Percentiles rank a stretch among this genome's conserved stretches.
Conservation (phyloP, 23 red algal species). For the Gracilaria caudata region DNA sequence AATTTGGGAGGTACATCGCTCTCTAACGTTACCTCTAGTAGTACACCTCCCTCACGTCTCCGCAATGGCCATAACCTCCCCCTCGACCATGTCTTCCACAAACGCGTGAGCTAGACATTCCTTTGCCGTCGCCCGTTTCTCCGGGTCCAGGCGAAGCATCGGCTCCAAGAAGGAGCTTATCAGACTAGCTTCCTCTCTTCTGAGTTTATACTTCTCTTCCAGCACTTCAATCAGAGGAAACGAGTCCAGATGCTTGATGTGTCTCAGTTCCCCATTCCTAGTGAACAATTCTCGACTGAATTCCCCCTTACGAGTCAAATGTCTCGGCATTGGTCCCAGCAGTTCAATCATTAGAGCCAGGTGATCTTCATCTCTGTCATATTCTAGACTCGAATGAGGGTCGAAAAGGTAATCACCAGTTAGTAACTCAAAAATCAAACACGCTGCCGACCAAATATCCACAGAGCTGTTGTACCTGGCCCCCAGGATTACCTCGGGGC, state of each 20-base stretch:
- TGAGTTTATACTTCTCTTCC: slow-evolving; percentile 82
- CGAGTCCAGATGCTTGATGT: slow-evolving; percentile 70
- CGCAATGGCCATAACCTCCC: not conserved
- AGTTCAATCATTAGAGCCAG: slow-evolving; percentile 93
- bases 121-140: slow-evolving; percentile 70
- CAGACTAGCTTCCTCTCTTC: slow-evolving; percentile 50
- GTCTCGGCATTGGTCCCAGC: slow-evolving; percentile 81
- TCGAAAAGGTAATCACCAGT: slow-evolving; percentile 99
- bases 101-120: slow-evolving; percentile 72
- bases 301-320: slow-evolving; percentile 71
- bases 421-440: slow-evolving; percentile 95
- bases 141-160: slow-evolving; percentile 77
- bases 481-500: slow-evolving; percentile 93
- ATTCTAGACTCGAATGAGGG: slow-evolving; percentile 83
- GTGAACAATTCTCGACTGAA: slow-evolving; percentile 82
- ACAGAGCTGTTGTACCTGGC: slow-evolving; percentile 88
- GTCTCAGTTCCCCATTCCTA: slow-evolving; percentile 70
- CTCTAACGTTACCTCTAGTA: not conserved
- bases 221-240: slow-evolving; percentile 76
- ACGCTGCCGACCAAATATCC: slow-evolving; percentile 96
- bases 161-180: slow-evolving; percentile 73
- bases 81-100: slow-evolving; percentile 34
- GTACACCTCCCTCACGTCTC: slow-evolving; percentile 8
- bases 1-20: not conserved
- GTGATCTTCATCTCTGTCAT: slow-evolving; percentile 96